These are phyloP conservation scores for Ganoderma meredithae DNA, from an alignment of 1,284 basidiomycete species.

Conservation along the genomic window DNA sequence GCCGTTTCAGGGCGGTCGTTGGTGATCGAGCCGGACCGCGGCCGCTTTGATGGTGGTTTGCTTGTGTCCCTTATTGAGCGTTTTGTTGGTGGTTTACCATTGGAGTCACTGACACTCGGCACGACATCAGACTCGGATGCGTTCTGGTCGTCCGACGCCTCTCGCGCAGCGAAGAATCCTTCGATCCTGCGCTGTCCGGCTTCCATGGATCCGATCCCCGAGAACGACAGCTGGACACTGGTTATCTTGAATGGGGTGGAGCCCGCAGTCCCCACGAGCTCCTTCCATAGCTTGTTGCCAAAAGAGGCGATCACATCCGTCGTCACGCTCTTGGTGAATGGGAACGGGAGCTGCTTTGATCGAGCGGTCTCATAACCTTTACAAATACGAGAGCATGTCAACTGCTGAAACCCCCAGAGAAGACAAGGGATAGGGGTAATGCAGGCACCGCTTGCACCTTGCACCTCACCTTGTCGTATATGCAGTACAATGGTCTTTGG, in stretches of 20 bases:
- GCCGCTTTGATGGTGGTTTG: conserved; percentile 30
- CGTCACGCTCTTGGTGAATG: conserved; percentile 76
- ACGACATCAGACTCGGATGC: conserved; percentile 12
- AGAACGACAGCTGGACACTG: conserved; percentile 81
- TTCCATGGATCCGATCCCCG: conserved; percentile 83
- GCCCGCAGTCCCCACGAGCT: conserved; percentile 67
- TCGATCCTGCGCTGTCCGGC: conserved; percentile 88
- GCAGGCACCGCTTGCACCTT: not conserved
- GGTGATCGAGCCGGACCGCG: conserved; percentile 9
- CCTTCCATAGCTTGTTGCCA: conserved; percentile 89
- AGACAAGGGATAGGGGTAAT: not conserved
- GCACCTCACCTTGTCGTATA: conserved; percentile 66
- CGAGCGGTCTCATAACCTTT: conserved; percentile 71
- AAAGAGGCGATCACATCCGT: conserved; percentile 82
- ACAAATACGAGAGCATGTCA: not conserved
- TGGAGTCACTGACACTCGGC: not conserved
- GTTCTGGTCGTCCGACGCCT: conserved; percentile 37
- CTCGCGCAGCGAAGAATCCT: conserved; percentile 70
- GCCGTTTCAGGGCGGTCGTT: conserved; percentile 5
- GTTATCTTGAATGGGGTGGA: conserved; percentile 69
- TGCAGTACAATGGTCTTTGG: conserved; percentile 90
- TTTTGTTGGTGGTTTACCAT: conserved; percentile 24
- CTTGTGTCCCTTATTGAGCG: conserved; percentile 3
- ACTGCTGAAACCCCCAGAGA: not conserved
- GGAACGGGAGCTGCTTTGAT: conserved; percentile 87